Evolutionary conservation across 257 asterid genomes (phyloP), one percentile per base, ranked within the genome.

Genomic region (Primulina tabacum): DNA sequence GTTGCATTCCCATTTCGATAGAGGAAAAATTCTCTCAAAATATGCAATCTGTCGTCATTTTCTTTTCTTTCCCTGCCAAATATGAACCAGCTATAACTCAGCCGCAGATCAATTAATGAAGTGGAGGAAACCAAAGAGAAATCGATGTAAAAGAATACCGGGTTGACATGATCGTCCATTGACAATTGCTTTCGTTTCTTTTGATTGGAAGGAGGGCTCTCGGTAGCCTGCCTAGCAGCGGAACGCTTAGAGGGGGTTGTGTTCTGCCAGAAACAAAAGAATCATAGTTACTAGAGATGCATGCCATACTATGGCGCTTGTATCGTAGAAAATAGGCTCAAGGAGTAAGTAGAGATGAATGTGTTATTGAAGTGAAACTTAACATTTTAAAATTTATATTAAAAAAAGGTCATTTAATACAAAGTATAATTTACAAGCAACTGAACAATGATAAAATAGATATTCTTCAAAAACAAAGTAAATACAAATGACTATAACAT

Each of bases 81-180:
- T 70, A n/a, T 35, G 53, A 55, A n/a, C 16, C 0, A 52, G 53
- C 34, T 7, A 5, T 3, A 1, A 60, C 33, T 69, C 16, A 67
- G 68, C 26, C 2, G 9, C 29, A 16, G 20, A 50, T 29, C 57
- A 58, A n/a, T 7, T 6, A 10, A n/a, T 34, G 21, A 50, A 62
- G 72, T 7, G 1, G 20, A 16, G 28, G 10, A 33, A 14, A 60
- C 40, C 29, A 4, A 18, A 32, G 4, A 35, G 53, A 64, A 11
- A 40, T 20, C 1, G 38, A 28, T 28, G 8, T 2, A 29, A 29
- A 50, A 68, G 57, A 63, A 76, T 81, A 92, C 97, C 80, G 95
- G 82, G 86, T 75, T 82, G 65, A 86, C 82, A 34, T 85, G 88
- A 72, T 90, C 97, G 34, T 93, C 97, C 97, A 93, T 87, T 18